Conservation (phyloP, 2,329 filamentous ascomycete genomes). For the Coniochaeta pulveracea region DNA sequence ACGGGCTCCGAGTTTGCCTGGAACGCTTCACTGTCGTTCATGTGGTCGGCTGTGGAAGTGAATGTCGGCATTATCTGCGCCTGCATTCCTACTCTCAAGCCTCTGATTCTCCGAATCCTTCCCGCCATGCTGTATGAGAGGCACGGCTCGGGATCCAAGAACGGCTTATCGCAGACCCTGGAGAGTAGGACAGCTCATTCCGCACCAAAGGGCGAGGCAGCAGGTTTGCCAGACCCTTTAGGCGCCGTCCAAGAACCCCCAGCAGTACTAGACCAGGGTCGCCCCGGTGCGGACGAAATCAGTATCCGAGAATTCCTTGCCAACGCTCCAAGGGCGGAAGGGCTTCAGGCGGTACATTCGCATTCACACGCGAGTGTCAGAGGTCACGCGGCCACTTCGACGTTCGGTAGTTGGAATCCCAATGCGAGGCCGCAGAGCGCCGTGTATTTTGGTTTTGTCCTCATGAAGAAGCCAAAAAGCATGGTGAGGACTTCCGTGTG, state of each 20-base stretch:
- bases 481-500: constrained; percentile 52
- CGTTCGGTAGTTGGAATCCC: background rate
- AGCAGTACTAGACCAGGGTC: background rate
- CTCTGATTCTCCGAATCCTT: constrained; percentile 59
- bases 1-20: constrained; percentile 45
- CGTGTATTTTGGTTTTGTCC: constrained; percentile 67
- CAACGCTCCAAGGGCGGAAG: constrained; percentile 1
- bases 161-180: background rate
- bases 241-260: constrained; percentile 5
- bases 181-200: constrained; percentile 5
- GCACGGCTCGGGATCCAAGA: constrained; percentile 24
- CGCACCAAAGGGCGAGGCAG: constrained; percentile 10
- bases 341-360: background rate
- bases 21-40: constrained; percentile 75
- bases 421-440: constrained; percentile 28
- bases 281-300: constrained; percentile 8
- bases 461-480: constrained; percentile 57
- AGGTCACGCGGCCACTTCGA: background rate
- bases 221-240: background rate
- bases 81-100: constrained; percentile 87
- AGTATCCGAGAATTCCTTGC: constrained; percentile 13
- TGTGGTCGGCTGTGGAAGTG: constrained; percentile 92
- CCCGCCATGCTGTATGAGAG: constrained; percentile 44
- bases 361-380: background rate
- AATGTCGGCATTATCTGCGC: constrained; percentile 84